These are phyloP conservation scores for Meyerozyma smithsonii DNA, from an alignment of 1,139 yeast species.

Conservation along the genomic window DNA sequence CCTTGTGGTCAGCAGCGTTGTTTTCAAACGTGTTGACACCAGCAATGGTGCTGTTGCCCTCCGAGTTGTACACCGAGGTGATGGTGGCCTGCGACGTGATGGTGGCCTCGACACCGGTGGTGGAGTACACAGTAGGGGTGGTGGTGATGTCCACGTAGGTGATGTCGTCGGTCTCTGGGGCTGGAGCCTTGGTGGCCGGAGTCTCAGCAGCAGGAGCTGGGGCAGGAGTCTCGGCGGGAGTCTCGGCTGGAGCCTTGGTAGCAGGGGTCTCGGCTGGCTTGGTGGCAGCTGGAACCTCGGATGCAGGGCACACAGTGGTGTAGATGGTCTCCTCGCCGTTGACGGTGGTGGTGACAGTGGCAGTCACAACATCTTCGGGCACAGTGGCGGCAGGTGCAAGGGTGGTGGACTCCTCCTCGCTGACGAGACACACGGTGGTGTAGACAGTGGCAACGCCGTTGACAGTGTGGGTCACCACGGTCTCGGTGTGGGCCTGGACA, in stretches of 20 bases:
- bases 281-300: conserved; percentile 11
- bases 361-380: conserved; percentile 3
- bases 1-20: conserved; percentile 23
- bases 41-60: conserved; percentile 13
- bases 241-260: conserved; percentile 8
- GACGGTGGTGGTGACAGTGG: conserved; percentile 12
- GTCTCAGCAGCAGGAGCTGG: conserved; percentile 7
- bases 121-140: conserved; percentile 32
- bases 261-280: conserved; percentile 9
- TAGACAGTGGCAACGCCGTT: conserved; percentile 14
- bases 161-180: conserved; percentile 14
- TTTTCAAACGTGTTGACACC: conserved; percentile 21
- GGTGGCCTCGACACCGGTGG: conserved; percentile 34
- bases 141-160: conserved; percentile 18
- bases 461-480: conserved; percentile 14
- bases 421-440: conserved; percentile 15
- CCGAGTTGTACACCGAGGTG: conserved; percentile 20
- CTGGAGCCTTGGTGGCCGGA: conserved; percentile 11
- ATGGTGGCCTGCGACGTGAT: conserved; percentile 30
- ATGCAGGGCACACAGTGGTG: conserved; percentile 19
- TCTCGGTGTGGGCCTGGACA: conserved; percentile 9
- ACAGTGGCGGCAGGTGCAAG: conserved; percentile 9
- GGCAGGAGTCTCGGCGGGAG: conserved; percentile 5
- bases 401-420: conserved; percentile 9
- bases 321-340: conserved; percentile 13